Percentiles rank a stretch among this genome's conserved stretches.
Evolutionary conservation across 2,329 filamentous ascomycete species (phyloP).

Genomic region (Xylariales sp.): DNA sequence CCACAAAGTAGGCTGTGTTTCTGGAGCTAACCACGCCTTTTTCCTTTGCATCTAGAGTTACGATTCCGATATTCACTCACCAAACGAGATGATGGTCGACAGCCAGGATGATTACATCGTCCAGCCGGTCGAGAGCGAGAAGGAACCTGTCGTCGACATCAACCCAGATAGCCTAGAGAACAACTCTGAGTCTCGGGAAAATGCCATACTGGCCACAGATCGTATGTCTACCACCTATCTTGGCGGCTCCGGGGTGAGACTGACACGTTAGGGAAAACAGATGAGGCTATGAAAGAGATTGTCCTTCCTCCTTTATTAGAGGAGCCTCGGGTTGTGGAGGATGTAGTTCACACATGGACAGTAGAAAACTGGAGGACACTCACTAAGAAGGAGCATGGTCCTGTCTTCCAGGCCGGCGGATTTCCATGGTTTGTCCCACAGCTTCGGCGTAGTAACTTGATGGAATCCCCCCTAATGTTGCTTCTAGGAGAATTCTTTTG

Average conservation of each 20-base stretch:
- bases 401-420: conserved; percentile 79
- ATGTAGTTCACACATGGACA: conserved; percentile 78
- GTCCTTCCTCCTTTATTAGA: conserved; percentile 68
- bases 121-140: conserved; percentile 40
- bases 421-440: conserved; percentile 74
- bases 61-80: conserved; percentile 46
- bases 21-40: conserved; percentile 10
- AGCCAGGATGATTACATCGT: conserved; percentile 50
- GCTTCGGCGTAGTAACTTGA: no score
- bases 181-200: conserved; percentile 43
- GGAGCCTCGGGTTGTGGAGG: conserved; percentile 75
- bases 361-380: conserved; percentile 78
- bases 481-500: conserved; percentile 78
- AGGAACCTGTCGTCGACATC: conserved; percentile 50
- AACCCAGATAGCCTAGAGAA: conserved; percentile 47
- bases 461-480: no score
- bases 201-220: conserved; percentile 47
- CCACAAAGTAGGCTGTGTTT: not conserved
- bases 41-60: conserved; percentile 36
- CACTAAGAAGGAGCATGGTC: conserved; percentile 78
- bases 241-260: not conserved
- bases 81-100: conserved; percentile 54
- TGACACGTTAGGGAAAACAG: conserved; percentile 38
- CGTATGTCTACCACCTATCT: conserved; percentile 34
- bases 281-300: conserved; percentile 79